phyloP scores from a whole-genome alignment of 2,329 filamentous ascomycete genomes.

The Pestalotiopsis sp. region DNA sequence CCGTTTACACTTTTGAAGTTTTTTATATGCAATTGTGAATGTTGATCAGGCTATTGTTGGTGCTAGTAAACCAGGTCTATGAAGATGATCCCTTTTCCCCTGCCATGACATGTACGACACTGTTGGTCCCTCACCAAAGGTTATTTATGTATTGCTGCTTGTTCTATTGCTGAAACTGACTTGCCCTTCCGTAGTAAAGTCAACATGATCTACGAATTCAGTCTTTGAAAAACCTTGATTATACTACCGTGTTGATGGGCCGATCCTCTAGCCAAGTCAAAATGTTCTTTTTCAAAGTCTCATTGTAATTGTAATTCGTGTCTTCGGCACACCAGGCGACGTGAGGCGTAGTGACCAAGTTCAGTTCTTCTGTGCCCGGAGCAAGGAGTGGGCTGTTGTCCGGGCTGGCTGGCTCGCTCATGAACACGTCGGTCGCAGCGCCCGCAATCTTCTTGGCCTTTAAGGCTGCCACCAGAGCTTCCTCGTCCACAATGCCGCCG shows the following conservation, averaged over 20 bases:
- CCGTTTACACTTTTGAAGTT: not conserved
- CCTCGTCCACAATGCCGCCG: constrained; percentile 34
- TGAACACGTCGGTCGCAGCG: constrained; percentile 31
- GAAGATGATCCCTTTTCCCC: no score
- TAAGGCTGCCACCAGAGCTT: constrained; percentile 28
- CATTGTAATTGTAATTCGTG: constrained; percentile 29
- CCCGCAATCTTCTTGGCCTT: constrained; percentile 30
- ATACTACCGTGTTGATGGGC: constrained; percentile 11
- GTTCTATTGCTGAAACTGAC: not conserved
- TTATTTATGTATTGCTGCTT: no score
- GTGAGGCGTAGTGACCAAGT: constrained; percentile 33
- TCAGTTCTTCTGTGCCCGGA: constrained; percentile 26
- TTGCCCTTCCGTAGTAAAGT: not conserved
- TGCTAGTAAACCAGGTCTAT: no score
- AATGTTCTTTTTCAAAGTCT: constrained; percentile 27
- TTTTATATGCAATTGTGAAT: not conserved
- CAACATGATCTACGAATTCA: not conserved
- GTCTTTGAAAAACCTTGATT: not conserved
- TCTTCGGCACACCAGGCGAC: constrained; percentile 33
- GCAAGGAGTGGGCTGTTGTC: constrained; percentile 25
- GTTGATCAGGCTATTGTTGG: not conserved
- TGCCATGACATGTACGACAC: no score
- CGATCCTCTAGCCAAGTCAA: constrained; percentile 24
- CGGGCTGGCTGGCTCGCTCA: constrained; percentile 28
- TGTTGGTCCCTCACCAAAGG: no score